Conservation (phyloP, 805 yeast species). For the Priceomyces haplophilus region DNA sequence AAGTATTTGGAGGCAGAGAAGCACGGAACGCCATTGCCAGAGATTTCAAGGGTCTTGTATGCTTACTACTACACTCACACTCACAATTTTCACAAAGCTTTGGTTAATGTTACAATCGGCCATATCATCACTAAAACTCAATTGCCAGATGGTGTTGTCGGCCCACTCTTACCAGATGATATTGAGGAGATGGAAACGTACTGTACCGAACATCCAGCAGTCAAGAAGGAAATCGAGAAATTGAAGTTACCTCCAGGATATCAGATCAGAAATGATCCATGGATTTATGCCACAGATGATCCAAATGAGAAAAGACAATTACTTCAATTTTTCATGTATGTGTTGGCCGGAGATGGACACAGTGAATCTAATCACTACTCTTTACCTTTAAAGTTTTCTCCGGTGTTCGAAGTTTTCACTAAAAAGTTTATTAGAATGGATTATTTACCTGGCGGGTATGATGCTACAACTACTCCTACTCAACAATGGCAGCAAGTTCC, state of each 20-base stretch:
- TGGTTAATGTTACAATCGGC: conserved; percentile 61
- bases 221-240: conserved; percentile 63
- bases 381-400: conserved; percentile 68
- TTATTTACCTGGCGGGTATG: conserved; percentile 68
- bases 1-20: conserved; percentile 67
- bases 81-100: conserved; percentile 61
- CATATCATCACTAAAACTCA: conserved; percentile 56
- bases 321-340: conserved; percentile 73
- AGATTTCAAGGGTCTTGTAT: conserved; percentile 66
- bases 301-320: conserved; percentile 57
- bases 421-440: conserved; percentile 67
- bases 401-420: conserved; percentile 64
- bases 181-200: conserved; percentile 50
- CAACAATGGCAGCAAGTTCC: conserved; percentile 58
- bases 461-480: conserved; percentile 57
- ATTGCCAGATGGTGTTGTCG: conserved; percentile 61
- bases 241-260: conserved; percentile 57
- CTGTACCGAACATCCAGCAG: conserved; percentile 52
- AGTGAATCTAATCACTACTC: conserved; percentile 74
- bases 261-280: conserved; percentile 65
- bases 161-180: conserved; percentile 71
- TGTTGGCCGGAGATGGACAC: conserved; percentile 60
- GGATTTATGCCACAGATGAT: conserved; percentile 85
- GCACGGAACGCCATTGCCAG: conserved; percentile 44
- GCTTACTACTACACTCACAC: conserved; percentile 62